Evolutionary conservation across 805 yeast species (phyloP).

Genomic region (Kodamaea leandrae): DNA sequence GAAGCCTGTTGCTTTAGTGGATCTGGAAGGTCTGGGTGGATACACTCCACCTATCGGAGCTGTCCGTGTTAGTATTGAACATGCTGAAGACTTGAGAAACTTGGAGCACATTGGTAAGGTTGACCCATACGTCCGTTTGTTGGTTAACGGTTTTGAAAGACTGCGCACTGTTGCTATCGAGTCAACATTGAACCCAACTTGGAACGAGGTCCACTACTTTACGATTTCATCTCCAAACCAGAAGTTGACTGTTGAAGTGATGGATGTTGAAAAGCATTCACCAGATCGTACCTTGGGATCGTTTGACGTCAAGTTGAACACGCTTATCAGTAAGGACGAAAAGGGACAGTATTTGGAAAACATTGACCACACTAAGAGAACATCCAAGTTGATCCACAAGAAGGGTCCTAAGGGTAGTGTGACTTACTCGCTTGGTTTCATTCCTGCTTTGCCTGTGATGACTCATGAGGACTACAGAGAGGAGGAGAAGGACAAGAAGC

Average conservation of each 20-base stretch:
- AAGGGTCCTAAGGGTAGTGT: slow-evolving; percentile 84
- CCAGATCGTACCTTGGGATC: slow-evolving; percentile 87
- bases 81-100: slow-evolving; percentile 75
- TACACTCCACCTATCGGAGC: slow-evolving; percentile 96
- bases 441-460: slow-evolving; percentile 77
- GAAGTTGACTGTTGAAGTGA: slow-evolving; percentile 77
- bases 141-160: slow-evolving; percentile 72
- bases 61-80: slow-evolving; percentile 65
- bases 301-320: slow-evolving; percentile 65
- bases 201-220: slow-evolving; percentile 79
- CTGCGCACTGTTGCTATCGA: slow-evolving; percentile 72
- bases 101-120: slow-evolving; percentile 86
- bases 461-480: slow-evolving; percentile 70
- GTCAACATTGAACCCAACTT: slow-evolving; percentile 73
- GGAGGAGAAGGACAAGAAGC: slow-evolving; percentile 33
- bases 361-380: slow-evolving; percentile 53
- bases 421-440: slow-evolving; percentile 73
- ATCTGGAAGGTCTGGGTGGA: slow-evolving; percentile 69
- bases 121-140: slow-evolving; percentile 85
- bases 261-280: slow-evolving; percentile 83
- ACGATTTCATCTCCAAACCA: slow-evolving; percentile 84
- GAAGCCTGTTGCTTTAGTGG: slow-evolving; percentile 78
- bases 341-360: slow-evolving; percentile 57
- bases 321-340: slow-evolving; percentile 68
- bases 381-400: slow-evolving; percentile 63